Evolutionary conservation across 2,329 filamentous ascomycete genomes (phyloP).

Genomic region (Aureobasidium lini): DNA sequence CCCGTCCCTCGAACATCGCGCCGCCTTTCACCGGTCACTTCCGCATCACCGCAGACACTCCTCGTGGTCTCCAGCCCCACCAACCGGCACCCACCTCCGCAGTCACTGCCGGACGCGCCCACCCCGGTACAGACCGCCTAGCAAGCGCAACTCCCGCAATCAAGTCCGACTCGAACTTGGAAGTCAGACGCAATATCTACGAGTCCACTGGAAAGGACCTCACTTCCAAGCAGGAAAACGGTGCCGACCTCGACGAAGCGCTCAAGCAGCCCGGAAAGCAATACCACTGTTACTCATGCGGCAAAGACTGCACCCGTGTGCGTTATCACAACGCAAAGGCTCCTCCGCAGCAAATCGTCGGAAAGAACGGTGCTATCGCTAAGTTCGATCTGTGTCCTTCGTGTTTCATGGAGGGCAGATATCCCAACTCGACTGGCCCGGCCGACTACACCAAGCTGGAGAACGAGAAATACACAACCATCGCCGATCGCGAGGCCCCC

Average conservation of each 20-base stretch:
- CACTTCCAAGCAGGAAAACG: conserved; percentile 43
- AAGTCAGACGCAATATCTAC: conserved; percentile 91
- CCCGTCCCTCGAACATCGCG: conserved; percentile 87
- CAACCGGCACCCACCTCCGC: conserved; percentile 75
- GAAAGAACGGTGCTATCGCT: conserved; percentile 49
- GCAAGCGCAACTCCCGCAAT: conserved; percentile 57
- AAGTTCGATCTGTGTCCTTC: conserved; percentile 88
- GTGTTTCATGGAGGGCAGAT: conserved; percentile 77
- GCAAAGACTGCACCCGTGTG: conserved; percentile 74
- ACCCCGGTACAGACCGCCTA: conserved; percentile 62
- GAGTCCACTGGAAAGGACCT: conserved; percentile 85
- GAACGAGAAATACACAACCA: conserved; percentile 70
- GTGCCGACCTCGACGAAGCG: conserved; percentile 57
- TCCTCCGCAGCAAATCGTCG: conserved; percentile 35
- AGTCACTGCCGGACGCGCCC: conserved; percentile 52
- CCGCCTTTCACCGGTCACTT: conserved; percentile 98
- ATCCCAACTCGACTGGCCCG: conserved; percentile 70
- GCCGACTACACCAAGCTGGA: conserved; percentile 84
- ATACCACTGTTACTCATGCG: conserved; percentile 83
- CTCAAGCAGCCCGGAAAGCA: conserved; percentile 57
- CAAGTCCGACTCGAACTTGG: conserved; percentile 82
- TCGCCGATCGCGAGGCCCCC: conserved; percentile 75
- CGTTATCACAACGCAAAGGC: conserved; percentile 65
- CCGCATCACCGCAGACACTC: conserved; percentile 90
- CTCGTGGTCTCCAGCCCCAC: conserved; percentile 87